phyloP scores from a whole-genome alignment of 768 basidiomycete species.

The Macrolepiota albuminosa region DNA sequence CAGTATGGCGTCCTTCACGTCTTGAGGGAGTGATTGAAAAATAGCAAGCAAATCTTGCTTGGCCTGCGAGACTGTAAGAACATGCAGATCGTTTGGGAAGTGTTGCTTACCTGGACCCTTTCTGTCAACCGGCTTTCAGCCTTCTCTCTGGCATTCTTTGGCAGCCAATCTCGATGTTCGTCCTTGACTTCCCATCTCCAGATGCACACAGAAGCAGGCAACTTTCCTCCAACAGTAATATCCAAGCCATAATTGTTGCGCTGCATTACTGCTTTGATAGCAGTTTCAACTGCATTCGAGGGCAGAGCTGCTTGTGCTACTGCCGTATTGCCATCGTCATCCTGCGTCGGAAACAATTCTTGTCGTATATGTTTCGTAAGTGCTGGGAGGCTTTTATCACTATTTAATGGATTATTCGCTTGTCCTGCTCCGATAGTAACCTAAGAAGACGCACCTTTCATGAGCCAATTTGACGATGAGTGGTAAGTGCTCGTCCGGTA shows the following conservation, averaged over 20 bases:
- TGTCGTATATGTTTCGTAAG: constrained; percentile 69
- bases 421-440: not conserved
- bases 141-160: constrained; percentile 60
- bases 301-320: constrained; percentile 35
- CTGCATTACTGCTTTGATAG: constrained; percentile 56
- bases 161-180: constrained; percentile 54
- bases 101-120: constrained; percentile 50
- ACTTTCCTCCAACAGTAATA: constrained; percentile 40
- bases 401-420: constrained; percentile 23
- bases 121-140: constrained; percentile 58
- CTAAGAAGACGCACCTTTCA: constrained; percentile 59
- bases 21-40: constrained; percentile 54
- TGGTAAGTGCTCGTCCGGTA: constrained; percentile 68
- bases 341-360: constrained; percentile 58
- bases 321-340: constrained; percentile 43
- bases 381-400: constrained; percentile 63
- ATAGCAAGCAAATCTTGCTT: constrained; percentile 47
- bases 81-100: not conserved
- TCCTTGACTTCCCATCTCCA: constrained; percentile 88
- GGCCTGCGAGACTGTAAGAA: constrained; percentile 38
- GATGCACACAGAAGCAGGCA: constrained; percentile 59
- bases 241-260: constrained; percentile 84
- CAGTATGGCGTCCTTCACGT: constrained; percentile 52
- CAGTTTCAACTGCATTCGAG: constrained; percentile 54
- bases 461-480: constrained; percentile 80